phyloP scores from a whole-genome alignment of 495 filamentous ascomycete species.

The Aspergillus diversus region DNA sequence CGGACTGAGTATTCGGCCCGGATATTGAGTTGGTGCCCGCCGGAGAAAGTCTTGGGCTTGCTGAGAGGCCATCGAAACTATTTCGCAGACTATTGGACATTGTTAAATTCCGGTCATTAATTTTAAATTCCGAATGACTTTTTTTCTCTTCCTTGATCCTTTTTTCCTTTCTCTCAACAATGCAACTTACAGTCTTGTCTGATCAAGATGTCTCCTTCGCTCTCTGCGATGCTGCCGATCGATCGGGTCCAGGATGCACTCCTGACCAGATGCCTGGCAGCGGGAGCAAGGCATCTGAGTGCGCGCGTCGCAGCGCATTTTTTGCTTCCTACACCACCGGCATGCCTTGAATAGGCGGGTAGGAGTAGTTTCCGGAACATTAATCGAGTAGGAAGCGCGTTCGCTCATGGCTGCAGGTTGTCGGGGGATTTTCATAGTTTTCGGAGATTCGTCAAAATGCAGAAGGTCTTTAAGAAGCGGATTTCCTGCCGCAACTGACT shows the following conservation, averaged over 20 bases:
- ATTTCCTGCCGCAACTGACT: not conserved
- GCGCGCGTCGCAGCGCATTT: constrained; percentile 50
- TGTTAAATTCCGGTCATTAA: not conserved
- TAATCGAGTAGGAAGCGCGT: not conserved
- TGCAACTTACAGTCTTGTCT: constrained; percentile 10
- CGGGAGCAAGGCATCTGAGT: constrained; percentile 47
- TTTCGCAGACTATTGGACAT: not conserved
- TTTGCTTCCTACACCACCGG: constrained; percentile 46
- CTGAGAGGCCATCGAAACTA: not conserved
- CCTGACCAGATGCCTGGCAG: constrained; percentile 41
- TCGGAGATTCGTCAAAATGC: not conserved
- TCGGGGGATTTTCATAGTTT: not conserved
- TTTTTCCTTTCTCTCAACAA: not conserved
- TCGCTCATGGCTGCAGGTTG: constrained; percentile 2
- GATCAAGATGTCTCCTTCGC: constrained; percentile 28
- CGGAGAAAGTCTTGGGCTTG: constrained; percentile 13
- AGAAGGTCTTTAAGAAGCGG: not conserved
- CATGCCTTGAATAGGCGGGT: constrained; percentile 48
- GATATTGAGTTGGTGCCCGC: constrained; percentile 6
- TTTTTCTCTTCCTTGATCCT: not conserved
- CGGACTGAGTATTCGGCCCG: constrained; percentile 8
- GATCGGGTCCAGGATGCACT: constrained; percentile 47
- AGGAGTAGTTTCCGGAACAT: constrained; percentile 36
- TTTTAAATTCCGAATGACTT: too few species aligned
- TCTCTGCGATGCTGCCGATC: constrained; percentile 34